Evolutionary conservation across 495 filamentous ascomycete genomes (phyloP), one percentile per base, ranked within the genome.

Genomic region (Penicillium egyptiacum): DNA sequence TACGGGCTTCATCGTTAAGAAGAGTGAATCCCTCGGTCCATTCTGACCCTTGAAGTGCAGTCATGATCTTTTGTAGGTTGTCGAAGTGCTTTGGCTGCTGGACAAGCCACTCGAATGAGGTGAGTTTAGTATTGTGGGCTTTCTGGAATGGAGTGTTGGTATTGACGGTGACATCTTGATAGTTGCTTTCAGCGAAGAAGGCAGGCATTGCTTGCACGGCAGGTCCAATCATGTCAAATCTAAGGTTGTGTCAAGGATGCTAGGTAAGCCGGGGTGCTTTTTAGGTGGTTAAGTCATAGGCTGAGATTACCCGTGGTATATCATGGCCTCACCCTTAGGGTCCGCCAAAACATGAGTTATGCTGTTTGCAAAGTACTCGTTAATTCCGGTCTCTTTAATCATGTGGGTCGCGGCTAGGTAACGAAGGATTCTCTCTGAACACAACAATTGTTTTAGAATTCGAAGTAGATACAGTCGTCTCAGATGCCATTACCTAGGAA

Each of bases 371-470:
- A 49, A 47, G 43, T 71, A 83, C 12, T 57, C 23, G 41, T 78
- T 69, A 9, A 56, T 22, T 7, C 56, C 66, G 0, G 60, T 60
- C 59, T 82, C 75, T n/a, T 61, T 57, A 44, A 82, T 64, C 14
- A 69, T 57, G 23, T 59, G 53, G 39, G 64, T 65, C 7, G 77
- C 71, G 4, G 72, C 72, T n/a, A 80, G 57, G 60, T 75, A 78
- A 10, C 79, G 73, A 19, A 80, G 57, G 50, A 83, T 31, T 33
- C 80, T 73, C 37, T 71, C 75, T 79, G 44, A 23, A 23, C 1
- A 20, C 7, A 17, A 31, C 19, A 22, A 33, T 37, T 8, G 3
- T 7, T 3, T 52, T 44, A 42, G 46, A 3, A 26, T 17, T 6
- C 6, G 17, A 19, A 16, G 30, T 47, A 25, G 7, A 10, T 3